Conservation (phyloP, 768 basidiomycete species). For the Lactarius pseudohatsudake region DNA sequence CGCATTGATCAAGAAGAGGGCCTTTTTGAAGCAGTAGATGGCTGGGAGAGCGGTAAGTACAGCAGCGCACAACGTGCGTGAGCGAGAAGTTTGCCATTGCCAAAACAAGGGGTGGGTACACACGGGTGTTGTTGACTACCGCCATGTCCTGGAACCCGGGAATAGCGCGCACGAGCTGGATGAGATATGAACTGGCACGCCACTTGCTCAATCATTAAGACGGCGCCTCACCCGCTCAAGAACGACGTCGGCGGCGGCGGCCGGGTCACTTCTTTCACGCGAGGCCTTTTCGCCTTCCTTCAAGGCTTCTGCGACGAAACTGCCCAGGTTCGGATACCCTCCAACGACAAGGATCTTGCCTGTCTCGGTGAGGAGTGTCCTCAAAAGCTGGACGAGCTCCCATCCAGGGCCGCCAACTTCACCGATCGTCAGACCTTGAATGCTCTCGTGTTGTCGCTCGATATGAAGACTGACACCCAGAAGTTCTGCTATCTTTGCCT, state of each 20-base stretch:
- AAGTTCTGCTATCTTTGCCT: constrained; percentile 65
- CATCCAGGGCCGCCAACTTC: constrained; percentile 73
- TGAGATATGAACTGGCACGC: constrained; percentile 28
- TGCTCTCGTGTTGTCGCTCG: constrained; percentile 66
- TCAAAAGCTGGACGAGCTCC: constrained; percentile 69
- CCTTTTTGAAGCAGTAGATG: constrained; percentile 91
- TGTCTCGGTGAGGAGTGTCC: constrained; percentile 65
- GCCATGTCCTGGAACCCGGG: constrained; percentile 84
- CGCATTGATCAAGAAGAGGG: constrained; percentile 75
- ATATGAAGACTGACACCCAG: constrained; percentile 68
- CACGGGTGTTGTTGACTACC: constrained; percentile 61
- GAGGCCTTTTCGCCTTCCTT: constrained; percentile 47
- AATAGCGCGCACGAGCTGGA: constrained; percentile 71
- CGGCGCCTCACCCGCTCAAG: constrained; percentile 56
- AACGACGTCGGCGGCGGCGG: constrained; percentile 52
- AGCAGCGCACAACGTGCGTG: neutral
- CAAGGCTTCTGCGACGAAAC: constrained; percentile 70
- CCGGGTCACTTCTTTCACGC: constrained; percentile 34
- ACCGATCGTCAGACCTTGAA: constrained; percentile 71
- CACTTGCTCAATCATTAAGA: constrained; percentile 5
- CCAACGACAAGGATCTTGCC: constrained; percentile 58
- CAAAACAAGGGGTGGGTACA: constrained; percentile 31
- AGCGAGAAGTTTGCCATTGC: constrained; percentile 10
- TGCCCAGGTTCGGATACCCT: constrained; percentile 71
- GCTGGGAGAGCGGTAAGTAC: constrained; percentile 40